Percentiles rank a stretch among this genome's conserved stretches.
These are phyloP conservation scores for Lathyrus oleraceus DNA, from an alignment of 306 rosid species.

Conservation along the genomic window DNA sequence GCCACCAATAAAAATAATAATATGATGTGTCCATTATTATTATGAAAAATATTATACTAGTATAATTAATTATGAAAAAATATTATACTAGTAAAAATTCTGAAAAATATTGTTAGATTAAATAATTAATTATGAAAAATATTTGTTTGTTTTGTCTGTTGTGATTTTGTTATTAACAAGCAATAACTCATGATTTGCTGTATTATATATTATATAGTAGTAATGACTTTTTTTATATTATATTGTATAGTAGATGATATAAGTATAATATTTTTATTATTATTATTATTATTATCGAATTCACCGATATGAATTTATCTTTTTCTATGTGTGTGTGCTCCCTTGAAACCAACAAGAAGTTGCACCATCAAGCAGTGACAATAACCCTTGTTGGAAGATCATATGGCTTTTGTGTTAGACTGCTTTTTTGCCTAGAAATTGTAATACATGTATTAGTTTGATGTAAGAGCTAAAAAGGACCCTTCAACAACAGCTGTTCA, in stretches of 20 bases:
- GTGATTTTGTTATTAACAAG: not conserved
- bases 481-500: not conserved
- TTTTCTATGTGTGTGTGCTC: slow-evolving; percentile 32
- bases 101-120: no score
- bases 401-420: not conserved
- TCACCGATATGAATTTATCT: slow-evolving; percentile 41
- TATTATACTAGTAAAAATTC: no score
- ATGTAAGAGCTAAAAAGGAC: not conserved
- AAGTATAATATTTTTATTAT: no score
- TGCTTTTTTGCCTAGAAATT: not conserved
- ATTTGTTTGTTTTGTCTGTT: not conserved
- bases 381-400: slow-evolving; percentile 30
- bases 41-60: not conserved
- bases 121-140: no score
- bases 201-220: slow-evolving; percentile 6
- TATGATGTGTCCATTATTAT: not conserved
- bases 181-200: slow-evolving; percentile 3
- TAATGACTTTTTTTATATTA: not conserved
- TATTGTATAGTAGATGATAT: slow-evolving; percentile 5
- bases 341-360: slow-evolving; percentile 44
- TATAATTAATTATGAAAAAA: no score
- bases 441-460: not conserved
- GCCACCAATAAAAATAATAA: not conserved
- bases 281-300: slow-evolving; percentile 39
- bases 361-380: slow-evolving; percentile 41